Base-by-base conservation (phyloP, 2,329 filamentous ascomycete species). In the Colletotrichum brevisporum region DNA sequence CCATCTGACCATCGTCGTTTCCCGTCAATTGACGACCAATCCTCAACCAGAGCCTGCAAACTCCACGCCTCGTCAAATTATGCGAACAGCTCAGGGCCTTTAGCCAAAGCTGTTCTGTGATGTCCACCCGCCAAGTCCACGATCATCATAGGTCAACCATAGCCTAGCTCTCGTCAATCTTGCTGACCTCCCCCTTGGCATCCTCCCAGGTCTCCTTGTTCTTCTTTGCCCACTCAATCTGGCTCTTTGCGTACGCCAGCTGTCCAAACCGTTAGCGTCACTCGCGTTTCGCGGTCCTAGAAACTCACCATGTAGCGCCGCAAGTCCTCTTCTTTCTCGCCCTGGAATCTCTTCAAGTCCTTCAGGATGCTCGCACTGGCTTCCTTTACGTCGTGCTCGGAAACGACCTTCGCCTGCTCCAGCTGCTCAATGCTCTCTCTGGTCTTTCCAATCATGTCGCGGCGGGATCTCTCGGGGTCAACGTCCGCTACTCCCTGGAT, bases 401-500 rank as follows among this genome's bases (percentile, higher is more conserved):
- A 93, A 5, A 93, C 95, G 39, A 94, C 89, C 67, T 98, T 88
- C 1, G 96, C 96, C 83, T 97, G 94, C 80, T 98, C 95, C 60
- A 99, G 86, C 83, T 98, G 88, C 53, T 82, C 88, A 71, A 99
- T 90, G 67, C 91, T 93, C 81, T 99, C 96, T 72, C 92, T 91
- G 1, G 96, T 99, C 86, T 98, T 98, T 47, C 95, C 95, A 74
- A 99, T 98, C 72, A 94, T 92, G 78, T 99, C 96, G 62, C 96
- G 89, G 61, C 96, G 88, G 51, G 95, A 97, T 71, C 95, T 88
- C 82, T 99, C 96, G 0, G 96, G 96, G 77, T 99, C 96, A 50
- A 97, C 94, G 78, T 99, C 96, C 1, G 96, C 95, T 75, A 98
- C 95, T 4, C 96, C 96, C 76, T 98, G 94, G 41, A 98, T 94